These are phyloP conservation scores for Candida quercuum DNA, from an alignment of 805 yeast genomes.

Conservation along the genomic window DNA sequence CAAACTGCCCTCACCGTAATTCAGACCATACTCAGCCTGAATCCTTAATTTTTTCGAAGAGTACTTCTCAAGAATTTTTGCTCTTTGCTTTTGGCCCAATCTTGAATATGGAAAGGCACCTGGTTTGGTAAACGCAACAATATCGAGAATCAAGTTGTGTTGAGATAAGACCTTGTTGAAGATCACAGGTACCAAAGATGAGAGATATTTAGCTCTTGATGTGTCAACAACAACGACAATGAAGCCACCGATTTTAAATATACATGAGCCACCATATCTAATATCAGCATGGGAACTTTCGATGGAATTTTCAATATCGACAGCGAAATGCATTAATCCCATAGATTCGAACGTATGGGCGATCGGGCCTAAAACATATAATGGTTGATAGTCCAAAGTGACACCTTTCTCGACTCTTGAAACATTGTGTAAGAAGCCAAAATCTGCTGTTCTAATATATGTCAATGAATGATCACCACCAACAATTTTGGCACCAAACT, in stretches of 20 bases:
- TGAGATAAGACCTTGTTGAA: slow-evolving; percentile 72
- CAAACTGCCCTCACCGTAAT: slow-evolving; percentile 63
- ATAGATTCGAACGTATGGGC: slow-evolving; percentile 84
- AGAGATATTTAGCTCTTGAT: slow-evolving; percentile 42
- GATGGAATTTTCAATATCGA: slow-evolving; percentile 72
- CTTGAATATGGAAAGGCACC: slow-evolving; percentile 66
- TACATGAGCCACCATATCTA: slow-evolving; percentile 52
- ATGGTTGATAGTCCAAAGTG: slow-evolving; percentile 53
- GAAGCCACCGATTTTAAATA: slow-evolving; percentile 79
- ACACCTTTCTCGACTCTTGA: slow-evolving; percentile 38
- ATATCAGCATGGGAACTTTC: slow-evolving; percentile 45
- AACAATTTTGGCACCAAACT: slow-evolving; percentile 57
- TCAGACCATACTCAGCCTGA: slow-evolving; percentile 46
- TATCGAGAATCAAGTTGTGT: slow-evolving; percentile 79
- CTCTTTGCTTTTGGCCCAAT: slow-evolving; percentile 72
- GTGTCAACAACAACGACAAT: slow-evolving; percentile 71
- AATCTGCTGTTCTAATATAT: slow-evolving; percentile 86
- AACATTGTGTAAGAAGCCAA: slow-evolving; percentile 85
- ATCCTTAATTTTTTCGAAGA: slow-evolving; percentile 39
- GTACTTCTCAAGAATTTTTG: slow-evolving; percentile 55
- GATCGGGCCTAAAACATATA: slow-evolving; percentile 80
- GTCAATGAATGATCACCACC: slow-evolving; percentile 58
- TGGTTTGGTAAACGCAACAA: slow-evolving; percentile 70
- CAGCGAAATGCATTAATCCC: slow-evolving; percentile 88
- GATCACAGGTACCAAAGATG: slow-evolving; percentile 79